Evolutionary conservation across 441 rosid genomes (phyloP), one percentile per base, ranked within the genome.

Genomic region (Corymbia calophylla): DNA sequence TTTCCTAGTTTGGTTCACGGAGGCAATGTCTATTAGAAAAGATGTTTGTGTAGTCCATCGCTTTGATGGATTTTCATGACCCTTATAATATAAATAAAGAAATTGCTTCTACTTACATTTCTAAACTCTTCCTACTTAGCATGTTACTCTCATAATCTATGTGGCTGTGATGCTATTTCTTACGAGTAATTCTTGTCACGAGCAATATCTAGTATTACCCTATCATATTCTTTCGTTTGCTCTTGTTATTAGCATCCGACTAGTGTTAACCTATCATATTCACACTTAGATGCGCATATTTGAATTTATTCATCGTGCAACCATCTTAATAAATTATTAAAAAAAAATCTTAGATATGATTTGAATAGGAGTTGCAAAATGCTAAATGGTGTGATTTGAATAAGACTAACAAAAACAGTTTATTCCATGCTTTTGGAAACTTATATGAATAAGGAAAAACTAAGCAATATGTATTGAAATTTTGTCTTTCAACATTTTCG

Each of bases 251-350:
- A 29, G 14, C 62, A 58, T 1, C n/a, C 62, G 14, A 58, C 10
- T 9, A 25, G 62, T 58, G 25, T 62, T 62, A 39, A 39, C 44
- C 44, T 39, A 39, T 39, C 44, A 39, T 60, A 13, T 27, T 31
- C 31, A 12, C 1, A 8, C 8, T 56, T 56, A 29, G 1, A 3
- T 14, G 35, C 3, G 2, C 44, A 32, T 18, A 44, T 31, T 68
- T 68, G 77, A 31, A 17, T 68, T 68, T 31, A 32, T 32, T 68
- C 0, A 10, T 31, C 0, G 2, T 1, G 19, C 73, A 64, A 64
- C 11, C 39, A 0, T 64, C 73, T 0, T 15, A 15, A 64, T 64
- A 35, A 64, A 64, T 64, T n/a, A n/a, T 6, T 1, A 15, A n/a
- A 19, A n/a, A 2, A 64, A n/a, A 5, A n/a, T 64, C 0, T 1